Evolutionary conservation across 2,329 filamentous ascomycete species (phyloP).

Genomic region (Cryoendolithus antarcticus): DNA sequence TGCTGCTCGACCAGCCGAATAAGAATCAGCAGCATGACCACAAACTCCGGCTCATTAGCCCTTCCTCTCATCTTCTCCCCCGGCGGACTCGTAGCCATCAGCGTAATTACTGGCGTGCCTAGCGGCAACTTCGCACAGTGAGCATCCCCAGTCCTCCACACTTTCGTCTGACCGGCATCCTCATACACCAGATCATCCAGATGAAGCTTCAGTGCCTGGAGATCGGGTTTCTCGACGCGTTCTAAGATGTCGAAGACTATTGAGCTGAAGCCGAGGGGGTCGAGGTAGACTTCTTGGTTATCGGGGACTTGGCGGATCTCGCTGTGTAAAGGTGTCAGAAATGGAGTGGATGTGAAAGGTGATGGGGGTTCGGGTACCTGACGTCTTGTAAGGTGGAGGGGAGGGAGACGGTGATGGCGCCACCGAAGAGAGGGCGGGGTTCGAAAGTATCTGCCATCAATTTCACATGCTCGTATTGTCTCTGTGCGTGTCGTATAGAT

Average conservation of each 20-base stretch:
- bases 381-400: constrained; percentile 59
- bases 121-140: constrained; percentile 26
- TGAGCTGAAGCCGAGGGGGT: constrained; percentile 68
- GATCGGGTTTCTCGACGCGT: constrained; percentile 60
- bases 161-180: constrained; percentile 23
- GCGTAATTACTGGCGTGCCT: constrained; percentile 50
- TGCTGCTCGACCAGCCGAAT: constrained; percentile 61
- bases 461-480: too few species aligned
- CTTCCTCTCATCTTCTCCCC: constrained; percentile 23
- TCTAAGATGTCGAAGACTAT: constrained; percentile 87
- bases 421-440: constrained; percentile 55
- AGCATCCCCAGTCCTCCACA: constrained; percentile 20
- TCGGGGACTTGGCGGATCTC: constrained; percentile 65
- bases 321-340: constrained; percentile 31
- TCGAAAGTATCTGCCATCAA: constrained; percentile 32
- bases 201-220: constrained; percentile 47
- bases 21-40: constrained; percentile 64
- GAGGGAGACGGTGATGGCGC: constrained; percentile 57
- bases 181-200: constrained; percentile 34
- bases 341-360: constrained; percentile 3
- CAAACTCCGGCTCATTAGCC: constrained; percentile 38
- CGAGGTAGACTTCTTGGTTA: constrained; percentile 87
- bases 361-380: constrained; percentile 40
- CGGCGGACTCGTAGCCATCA: constrained; percentile 49
- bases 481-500: too few species aligned